Evolutionary conservation across 495 filamentous ascomycete species (phyloP).

Genomic region (Rostrohypoxylon terebratum): DNA sequence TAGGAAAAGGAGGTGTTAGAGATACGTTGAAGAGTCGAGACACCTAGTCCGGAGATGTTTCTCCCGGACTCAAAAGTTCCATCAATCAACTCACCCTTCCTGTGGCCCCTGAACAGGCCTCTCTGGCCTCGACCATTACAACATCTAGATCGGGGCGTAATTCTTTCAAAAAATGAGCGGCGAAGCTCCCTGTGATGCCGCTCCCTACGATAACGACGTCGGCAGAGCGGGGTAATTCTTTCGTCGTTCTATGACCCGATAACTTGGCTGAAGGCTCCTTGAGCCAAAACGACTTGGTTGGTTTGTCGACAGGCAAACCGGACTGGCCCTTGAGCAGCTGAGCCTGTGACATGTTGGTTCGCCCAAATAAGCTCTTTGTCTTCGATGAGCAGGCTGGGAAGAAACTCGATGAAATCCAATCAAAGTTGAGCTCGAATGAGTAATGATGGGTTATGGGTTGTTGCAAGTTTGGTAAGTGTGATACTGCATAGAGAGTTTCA

Average conservation of each 20-base stretch:
- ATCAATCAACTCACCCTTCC: constrained; percentile 65
- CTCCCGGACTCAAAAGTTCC: neutral
- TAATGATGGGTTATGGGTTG: neutral
- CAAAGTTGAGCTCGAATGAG: neutral
- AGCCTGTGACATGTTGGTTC: constrained; percentile 39
- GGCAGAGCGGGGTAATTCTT: constrained; percentile 69
- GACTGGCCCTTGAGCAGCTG: constrained; percentile 49
- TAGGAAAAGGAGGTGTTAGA: neutral
- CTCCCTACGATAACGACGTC: constrained; percentile 77
- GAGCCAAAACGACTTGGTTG: constrained; percentile 82
- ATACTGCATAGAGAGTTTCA: constrained; percentile 13
- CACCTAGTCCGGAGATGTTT: neutral
- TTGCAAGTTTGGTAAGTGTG: constrained; percentile 1
- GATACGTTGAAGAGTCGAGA: neutral
- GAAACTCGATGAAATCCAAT: neutral
- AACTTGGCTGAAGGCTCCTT: constrained; percentile 66
- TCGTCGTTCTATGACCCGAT: constrained; percentile 69
- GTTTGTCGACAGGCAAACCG: constrained; percentile 63
- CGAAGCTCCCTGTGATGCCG: constrained; percentile 76
- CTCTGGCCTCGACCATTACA: constrained; percentile 82
- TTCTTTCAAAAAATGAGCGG: constrained; percentile 69
- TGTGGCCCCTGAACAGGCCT: constrained; percentile 84
- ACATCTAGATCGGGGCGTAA: constrained; percentile 56
- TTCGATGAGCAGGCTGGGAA: constrained; percentile 2
- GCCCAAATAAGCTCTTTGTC: neutral